These are phyloP conservation scores for Colletotrichum paranaense DNA, from an alignment of 2,329 filamentous ascomycete genomes.

Conservation along the genomic window DNA sequence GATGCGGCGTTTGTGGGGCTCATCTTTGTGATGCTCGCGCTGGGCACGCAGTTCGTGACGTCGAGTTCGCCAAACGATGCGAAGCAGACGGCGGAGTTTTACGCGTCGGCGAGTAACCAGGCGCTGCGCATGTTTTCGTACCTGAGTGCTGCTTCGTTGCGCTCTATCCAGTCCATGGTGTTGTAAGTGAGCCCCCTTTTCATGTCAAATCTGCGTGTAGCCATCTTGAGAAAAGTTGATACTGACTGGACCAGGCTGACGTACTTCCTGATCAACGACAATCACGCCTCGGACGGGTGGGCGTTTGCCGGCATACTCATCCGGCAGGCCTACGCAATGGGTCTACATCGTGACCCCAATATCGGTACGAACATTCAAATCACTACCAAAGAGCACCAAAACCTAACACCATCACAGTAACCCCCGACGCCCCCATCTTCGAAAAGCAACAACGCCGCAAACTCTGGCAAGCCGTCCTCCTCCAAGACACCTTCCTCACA, in stretches of 20 bases:
- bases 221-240: background rate
- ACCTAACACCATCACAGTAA: slow-evolving; percentile 53
- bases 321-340: slow-evolving; percentile 84
- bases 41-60: slow-evolving; percentile 82
- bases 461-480: slow-evolving; percentile 83
- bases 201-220: too few relatives aligned
- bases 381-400: slow-evolving; percentile 29
- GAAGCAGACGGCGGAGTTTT: slow-evolving; percentile 83
- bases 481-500: slow-evolving; percentile 85
- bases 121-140: slow-evolving; percentile 81
- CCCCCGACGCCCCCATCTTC: slow-evolving; percentile 72
- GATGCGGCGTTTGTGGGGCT: slow-evolving; percentile 79
- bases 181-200: slow-evolving; percentile 49
- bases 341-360: slow-evolving; percentile 82
- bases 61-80: slow-evolving; percentile 68
- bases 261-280: slow-evolving; percentile 88
- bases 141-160: slow-evolving; percentile 77
- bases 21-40: slow-evolving; percentile 80
- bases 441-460: slow-evolving; percentile 85
- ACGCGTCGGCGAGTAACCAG: slow-evolving; percentile 83
- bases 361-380: slow-evolving; percentile 60
- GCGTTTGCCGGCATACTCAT: slow-evolving; percentile 83
- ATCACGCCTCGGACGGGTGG: slow-evolving; percentile 86
- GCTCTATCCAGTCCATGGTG: slow-evolving; percentile 83
- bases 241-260: slow-evolving; percentile 58